A percentile compares a stretch with the other conserved stretches of the same genome.
Evolutionary conservation across 2,329 filamentous ascomycete species (phyloP).

Genomic region (Rugonectria rugulosa): DNA sequence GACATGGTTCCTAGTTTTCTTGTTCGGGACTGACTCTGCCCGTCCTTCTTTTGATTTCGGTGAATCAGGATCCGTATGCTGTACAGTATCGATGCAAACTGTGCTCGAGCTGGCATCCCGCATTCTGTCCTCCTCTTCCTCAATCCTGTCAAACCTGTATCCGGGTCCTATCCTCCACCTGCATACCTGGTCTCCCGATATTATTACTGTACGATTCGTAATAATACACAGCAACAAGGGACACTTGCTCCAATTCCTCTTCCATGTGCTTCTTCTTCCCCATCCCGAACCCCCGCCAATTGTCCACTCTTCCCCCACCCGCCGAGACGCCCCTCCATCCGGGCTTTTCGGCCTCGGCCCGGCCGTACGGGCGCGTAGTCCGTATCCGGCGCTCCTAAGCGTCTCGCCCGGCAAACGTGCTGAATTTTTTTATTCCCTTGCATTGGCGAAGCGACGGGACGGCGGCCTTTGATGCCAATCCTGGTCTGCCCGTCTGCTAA

Average conservation of each 20-base stretch:
- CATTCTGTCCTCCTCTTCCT: background rate
- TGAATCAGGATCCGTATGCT: background rate
- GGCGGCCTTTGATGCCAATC: too few relatives aligned
- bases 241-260: too few relatives aligned
- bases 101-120: background rate
- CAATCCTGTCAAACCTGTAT: too few relatives aligned
- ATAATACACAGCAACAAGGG: too few relatives aligned
- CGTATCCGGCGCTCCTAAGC: constrained; percentile 19
- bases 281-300: background rate
- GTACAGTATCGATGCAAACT: constrained; percentile 14
- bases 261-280: background rate
- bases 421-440: background rate
- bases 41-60: too few relatives aligned
- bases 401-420: background rate
- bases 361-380: constrained; percentile 14
- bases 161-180: too few relatives aligned
- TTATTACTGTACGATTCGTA: too few relatives aligned
- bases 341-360: constrained; percentile 17
- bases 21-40: too few relatives aligned
- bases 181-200: too few relatives aligned
- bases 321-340: constrained; percentile 4
- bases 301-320: background rate
- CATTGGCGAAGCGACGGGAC: background rate
- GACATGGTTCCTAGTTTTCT: too few relatives aligned
- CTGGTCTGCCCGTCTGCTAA: too few relatives aligned